These are phyloP conservation scores for Curvularia sp. DNA, from an alignment of 2,329 filamentous ascomycete genomes.

Conservation along the genomic window DNA sequence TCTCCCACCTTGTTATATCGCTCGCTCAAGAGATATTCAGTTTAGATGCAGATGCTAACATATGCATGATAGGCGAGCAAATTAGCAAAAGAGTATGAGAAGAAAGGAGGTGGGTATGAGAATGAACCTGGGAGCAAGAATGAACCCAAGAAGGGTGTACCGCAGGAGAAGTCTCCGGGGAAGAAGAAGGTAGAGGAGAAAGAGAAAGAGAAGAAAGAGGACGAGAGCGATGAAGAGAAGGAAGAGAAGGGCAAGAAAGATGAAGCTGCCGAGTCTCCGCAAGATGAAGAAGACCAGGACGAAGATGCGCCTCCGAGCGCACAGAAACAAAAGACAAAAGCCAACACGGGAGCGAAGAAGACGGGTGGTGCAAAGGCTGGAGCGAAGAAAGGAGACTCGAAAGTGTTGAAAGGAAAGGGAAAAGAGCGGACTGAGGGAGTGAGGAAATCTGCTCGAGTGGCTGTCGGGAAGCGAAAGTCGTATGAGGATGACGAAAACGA, in stretches of 20 bases:
- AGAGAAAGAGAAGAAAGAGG: conserved; percentile 20
- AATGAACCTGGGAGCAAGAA: conserved; percentile 54
- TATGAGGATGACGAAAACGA: conserved; percentile 26
- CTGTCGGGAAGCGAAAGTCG: conserved; percentile 31
- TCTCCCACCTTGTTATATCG: not conserved
- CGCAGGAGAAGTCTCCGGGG: conserved; percentile 35
- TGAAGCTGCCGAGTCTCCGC: conserved; percentile 16
- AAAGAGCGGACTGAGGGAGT: conserved; percentile 32
- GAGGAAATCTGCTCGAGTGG: conserved; percentile 26
- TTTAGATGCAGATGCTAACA: not conserved
- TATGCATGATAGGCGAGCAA: conserved; percentile 46
- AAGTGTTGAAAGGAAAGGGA: conserved; percentile 14
- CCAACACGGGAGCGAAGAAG: conserved; percentile 29
- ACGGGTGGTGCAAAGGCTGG: conserved; percentile 15
- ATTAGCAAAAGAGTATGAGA: conserved; percentile 54
- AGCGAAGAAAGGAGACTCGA: conserved; percentile 8
- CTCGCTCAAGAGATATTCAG: not conserved
- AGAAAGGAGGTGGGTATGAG: conserved; percentile 50
- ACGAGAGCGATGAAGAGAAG: not conserved
- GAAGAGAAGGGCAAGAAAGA: conserved; percentile 5
- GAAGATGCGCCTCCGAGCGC: conserved; percentile 26
- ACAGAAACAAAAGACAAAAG: conserved; percentile 34
- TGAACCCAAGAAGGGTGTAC: conserved; percentile 53
- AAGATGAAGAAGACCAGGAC: conserved; percentile 14
- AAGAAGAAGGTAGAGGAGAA: conserved; percentile 22